Conservation (phyloP, 2,329 filamentous ascomycete genomes). For the Aspergillus pseudoterreus region DNA sequence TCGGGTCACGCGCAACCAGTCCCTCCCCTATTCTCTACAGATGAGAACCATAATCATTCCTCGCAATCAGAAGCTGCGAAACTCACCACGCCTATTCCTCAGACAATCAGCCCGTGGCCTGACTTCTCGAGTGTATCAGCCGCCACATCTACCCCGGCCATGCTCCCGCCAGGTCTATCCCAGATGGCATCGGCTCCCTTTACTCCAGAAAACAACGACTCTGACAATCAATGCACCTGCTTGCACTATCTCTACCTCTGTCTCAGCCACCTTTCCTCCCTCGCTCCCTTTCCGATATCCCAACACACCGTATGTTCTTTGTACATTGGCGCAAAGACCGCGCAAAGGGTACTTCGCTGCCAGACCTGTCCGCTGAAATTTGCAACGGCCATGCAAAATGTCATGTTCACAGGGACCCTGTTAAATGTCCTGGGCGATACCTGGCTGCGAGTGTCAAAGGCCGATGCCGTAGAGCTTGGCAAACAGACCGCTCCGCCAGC, state of each 20-base stretch:
- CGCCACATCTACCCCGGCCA: constrained; percentile 25
- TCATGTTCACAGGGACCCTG: constrained; percentile 45
- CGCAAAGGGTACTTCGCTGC: constrained; percentile 41
- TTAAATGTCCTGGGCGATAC: constrained; percentile 43
- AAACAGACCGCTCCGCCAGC: constrained; percentile 30
- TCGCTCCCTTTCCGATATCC: constrained; percentile 41
- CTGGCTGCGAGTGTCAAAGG: constrained; percentile 40
- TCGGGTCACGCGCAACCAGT: constrained; percentile 11
- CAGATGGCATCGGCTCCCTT: constrained; percentile 18
- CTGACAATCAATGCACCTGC: constrained; percentile 35
- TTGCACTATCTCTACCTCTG: constrained; percentile 43
- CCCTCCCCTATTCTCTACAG: constrained; percentile 18
- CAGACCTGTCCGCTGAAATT: constrained; percentile 39
- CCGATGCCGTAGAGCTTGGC: constrained; percentile 34
- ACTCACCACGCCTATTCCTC: constrained; percentile 21
- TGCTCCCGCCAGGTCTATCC: constrained; percentile 18
- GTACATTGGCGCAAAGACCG: constrained; percentile 40
- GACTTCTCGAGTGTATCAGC: constrained; percentile 38
- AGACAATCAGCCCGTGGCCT: constrained; percentile 37
- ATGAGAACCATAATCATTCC: constrained; percentile 23
- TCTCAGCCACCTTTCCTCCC: constrained; percentile 39
- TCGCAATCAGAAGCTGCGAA: constrained; percentile 21
- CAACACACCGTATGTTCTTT: constrained; percentile 42
- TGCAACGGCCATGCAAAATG: constrained; percentile 42
- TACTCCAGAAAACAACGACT: constrained; percentile 18